Evolutionary conservation across 352 stramenopile genomes (phyloP).

Genomic region (Pythium rishiriense): DNA sequence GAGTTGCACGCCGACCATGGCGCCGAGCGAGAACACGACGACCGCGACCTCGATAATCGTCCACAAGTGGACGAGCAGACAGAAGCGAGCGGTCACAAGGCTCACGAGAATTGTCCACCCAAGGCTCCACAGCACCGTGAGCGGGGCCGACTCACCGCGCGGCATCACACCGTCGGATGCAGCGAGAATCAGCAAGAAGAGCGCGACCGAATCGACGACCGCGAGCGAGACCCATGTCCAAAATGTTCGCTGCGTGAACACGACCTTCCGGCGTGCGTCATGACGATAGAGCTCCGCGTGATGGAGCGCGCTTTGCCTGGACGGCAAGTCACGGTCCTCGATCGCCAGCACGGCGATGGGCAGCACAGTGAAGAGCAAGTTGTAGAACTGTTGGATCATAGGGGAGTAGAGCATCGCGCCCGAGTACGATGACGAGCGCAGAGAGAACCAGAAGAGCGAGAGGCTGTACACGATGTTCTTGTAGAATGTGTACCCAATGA

Average conservation of each 20-base stretch:
- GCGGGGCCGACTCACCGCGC: constrained; percentile 48
- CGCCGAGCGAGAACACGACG: constrained; percentile 47
- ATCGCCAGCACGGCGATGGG: constrained; percentile 88
- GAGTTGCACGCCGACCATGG: constrained; percentile 60
- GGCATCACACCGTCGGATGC: constrained; percentile 50
- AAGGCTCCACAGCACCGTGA: constrained; percentile 56
- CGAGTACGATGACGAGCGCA: constrained; percentile 89
- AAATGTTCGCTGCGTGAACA: constrained; percentile 76
- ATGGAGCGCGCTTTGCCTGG: constrained; percentile 43
- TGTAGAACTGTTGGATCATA: constrained; percentile 90
- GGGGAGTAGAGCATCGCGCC: constrained; percentile 82
- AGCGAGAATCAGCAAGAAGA: constrained; percentile 61
- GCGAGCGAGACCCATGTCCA: constrained; percentile 81
- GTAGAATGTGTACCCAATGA: constrained; percentile 91
- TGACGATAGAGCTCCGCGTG: constrained; percentile 66
- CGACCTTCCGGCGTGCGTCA: constrained; percentile 42
- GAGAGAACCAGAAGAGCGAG: constrained; percentile 88
- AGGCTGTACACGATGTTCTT: constrained; percentile 92
- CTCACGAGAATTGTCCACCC: constrained; percentile 75
- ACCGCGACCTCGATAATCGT: constrained; percentile 54
- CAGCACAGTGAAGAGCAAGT: constrained; percentile 93
- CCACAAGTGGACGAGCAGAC: constrained; percentile 75
- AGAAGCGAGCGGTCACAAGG: constrained; percentile 74
- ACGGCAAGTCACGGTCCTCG: constrained; percentile 72
- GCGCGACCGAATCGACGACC: constrained; percentile 65